A percentile compares a stretch with the other conserved stretches of the same genome.
Evolutionary conservation across 2,329 filamentous ascomycete species (phyloP).

Genomic region (Phoma sp.): DNA sequence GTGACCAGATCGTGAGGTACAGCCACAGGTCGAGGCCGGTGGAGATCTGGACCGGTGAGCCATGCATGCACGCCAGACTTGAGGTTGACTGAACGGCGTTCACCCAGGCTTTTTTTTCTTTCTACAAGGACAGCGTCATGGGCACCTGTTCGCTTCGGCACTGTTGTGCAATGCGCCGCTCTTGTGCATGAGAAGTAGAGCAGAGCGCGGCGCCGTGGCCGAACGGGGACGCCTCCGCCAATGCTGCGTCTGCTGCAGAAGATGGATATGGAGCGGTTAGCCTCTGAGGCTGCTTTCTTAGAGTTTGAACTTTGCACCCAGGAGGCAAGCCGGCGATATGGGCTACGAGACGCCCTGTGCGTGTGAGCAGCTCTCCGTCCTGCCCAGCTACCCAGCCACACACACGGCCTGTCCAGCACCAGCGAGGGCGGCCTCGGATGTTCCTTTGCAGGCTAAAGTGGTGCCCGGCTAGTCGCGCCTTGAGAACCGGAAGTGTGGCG

Average conservation of each 20-base stretch:
- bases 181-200: neutral
- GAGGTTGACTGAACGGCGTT: constrained; percentile 14
- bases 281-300: constrained; percentile 4
- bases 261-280: neutral
- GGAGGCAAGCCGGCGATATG: neutral
- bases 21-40: constrained; percentile 5
- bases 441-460: neutral
- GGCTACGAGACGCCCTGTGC: neutral
- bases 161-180: neutral
- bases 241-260: constrained; percentile 3
- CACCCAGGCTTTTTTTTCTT: neutral
- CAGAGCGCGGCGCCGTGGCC: neutral
- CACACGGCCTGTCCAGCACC: no score
- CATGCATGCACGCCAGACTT: neutral
- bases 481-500: neutral
- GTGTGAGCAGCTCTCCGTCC: no score
- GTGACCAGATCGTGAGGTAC: constrained; percentile 4
- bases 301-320: constrained; percentile 4
- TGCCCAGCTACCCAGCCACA: neutral
- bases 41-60: constrained; percentile 12
- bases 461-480: neutral
- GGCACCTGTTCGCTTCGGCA: neutral
- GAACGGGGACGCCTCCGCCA: constrained; percentile 1
- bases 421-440: no score
- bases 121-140: neutral